These are phyloP conservation scores for Lasiodiplodia hormozganensis DNA, from an alignment of 2,329 filamentous ascomycete species.

Conservation along the genomic window DNA sequence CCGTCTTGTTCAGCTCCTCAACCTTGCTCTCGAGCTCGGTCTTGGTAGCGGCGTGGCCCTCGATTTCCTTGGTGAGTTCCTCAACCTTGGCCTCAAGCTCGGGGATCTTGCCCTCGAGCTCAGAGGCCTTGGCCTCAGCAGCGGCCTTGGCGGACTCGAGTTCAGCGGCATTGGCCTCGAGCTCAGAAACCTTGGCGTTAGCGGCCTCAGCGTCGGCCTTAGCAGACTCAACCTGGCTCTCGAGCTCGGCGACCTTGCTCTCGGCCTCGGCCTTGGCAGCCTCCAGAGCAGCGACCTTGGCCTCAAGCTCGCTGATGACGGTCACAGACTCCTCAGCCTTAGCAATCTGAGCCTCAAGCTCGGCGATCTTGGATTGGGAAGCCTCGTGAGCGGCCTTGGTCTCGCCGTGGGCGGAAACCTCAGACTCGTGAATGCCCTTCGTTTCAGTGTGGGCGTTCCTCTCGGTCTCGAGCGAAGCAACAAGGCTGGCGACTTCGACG, in stretches of 20 bases:
- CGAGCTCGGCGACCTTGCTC: slow-evolving; percentile 25
- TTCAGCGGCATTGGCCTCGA: slow-evolving; percentile 34
- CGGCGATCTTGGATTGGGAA: slow-evolving; percentile 18
- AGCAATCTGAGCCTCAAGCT: slow-evolving; percentile 14
- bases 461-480: slow-evolving; percentile 21
- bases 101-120: slow-evolving; percentile 32
- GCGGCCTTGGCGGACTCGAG: slow-evolving; percentile 19
- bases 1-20: slow-evolving; percentile 16
- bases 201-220: slow-evolving; percentile 32
- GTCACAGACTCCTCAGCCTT: slow-evolving; percentile 14
- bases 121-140: slow-evolving; percentile 36
- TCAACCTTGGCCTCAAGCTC: slow-evolving; percentile 28
- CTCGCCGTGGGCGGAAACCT: slow-evolving; percentile 26
- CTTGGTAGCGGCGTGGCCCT: slow-evolving; percentile 19
- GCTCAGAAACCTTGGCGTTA: slow-evolving; percentile 42
- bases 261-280: slow-evolving; percentile 14
- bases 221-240: slow-evolving; percentile 16
- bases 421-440: slow-evolving; percentile 19
- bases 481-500: slow-evolving; percentile 22
- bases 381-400: slow-evolving; percentile 23
- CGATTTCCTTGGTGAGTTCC: slow-evolving; percentile 24
- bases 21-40: slow-evolving; percentile 29
- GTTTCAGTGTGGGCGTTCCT: slow-evolving; percentile 15
- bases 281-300: slow-evolving; percentile 16
- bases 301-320: slow-evolving; percentile 18